phyloP scores from a whole-genome alignment of 2,329 filamentous ascomycete genomes.

The Fusarium agapanthi region DNA sequence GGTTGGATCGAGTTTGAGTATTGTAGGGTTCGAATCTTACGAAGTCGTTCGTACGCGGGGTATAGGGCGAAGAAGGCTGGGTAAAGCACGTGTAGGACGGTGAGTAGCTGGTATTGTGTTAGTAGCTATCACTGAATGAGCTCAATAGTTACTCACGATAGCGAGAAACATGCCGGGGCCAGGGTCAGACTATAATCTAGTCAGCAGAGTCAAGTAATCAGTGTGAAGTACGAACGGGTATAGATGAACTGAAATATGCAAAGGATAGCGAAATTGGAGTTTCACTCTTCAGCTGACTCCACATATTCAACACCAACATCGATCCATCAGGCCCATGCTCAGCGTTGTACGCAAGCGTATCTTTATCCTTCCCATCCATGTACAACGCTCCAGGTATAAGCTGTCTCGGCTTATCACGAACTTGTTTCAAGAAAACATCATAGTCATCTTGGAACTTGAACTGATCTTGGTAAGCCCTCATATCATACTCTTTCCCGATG shows the following conservation, averaged over 20 bases:
- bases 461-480: neutral
- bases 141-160: neutral
- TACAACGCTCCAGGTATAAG: neutral
- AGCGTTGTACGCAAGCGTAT: neutral
- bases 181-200: neutral
- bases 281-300: neutral
- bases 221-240: no score
- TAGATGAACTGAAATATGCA: neutral
- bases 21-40: constrained; percentile 10
- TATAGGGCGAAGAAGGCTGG: constrained; percentile 6
- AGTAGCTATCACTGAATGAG: accelerated
- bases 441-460: neutral
- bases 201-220: no score
- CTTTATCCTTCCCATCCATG: neutral
- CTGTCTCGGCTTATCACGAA: neutral
- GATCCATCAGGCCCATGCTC: neutral
- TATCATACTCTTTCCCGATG: neutral
- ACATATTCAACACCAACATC: neutral
- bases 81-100: constrained; percentile 3
- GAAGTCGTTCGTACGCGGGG: constrained; percentile 4
- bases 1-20: constrained; percentile 12
- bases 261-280: neutral
- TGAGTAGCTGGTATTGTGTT: neutral
- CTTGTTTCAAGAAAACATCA: neutral
- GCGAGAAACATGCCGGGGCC: neutral